Base-by-base conservation (phyloP, 2,329 filamentous ascomycete genomes). In the Aspergillus clavatus region DNA sequence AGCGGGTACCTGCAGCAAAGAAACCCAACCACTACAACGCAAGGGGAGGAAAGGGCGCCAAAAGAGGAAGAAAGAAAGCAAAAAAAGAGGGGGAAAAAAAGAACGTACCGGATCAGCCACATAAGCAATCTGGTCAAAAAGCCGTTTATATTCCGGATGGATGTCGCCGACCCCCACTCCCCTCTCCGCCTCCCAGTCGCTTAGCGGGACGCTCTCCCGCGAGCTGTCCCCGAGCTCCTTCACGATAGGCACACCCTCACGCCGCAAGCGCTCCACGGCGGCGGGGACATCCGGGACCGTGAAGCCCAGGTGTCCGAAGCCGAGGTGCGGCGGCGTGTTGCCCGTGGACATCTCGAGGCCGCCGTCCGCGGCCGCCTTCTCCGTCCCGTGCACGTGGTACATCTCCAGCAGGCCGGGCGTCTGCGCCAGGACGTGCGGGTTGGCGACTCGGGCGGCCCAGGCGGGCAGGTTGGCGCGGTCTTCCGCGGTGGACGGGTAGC, bases 281-380 rank as follows among this genome's bases (percentile, higher is more conserved):
- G 35, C 55, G 4, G 37, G 7, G 0, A 69, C 65, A 54, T 68
- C 58, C n/a, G 66, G 65, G 5, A 70, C 66, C 3, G 64, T 65
- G 40, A 69, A 69, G 0, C 67, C 67, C 28, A 70, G 31, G 55
- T 69, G 67, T 7, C 63, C 60, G 35, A 69, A 69, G 0, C 67
- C 67, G 31, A 70, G 42, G 37, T 60, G 39, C 7, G 66, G 66
- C n/a, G 65, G 58, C 6, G 40, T 39, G 47, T 69, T 68, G 2
- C 66, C 67, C 1, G 51, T 67, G 10, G 48, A 52, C 3, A 63
- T 42, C 38, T 53, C 53, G 3, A 50, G 48, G 3, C 48, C 50
- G 14, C 40, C 39, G 1, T 53, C 56, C 4, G 48, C 47, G 1
- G 42, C 45, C 23, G 48, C 26, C 14, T 52, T 52, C 48, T 69